Evolutionary conservation across 306 rosid species (phyloP).

Genomic region (Morella rubra): DNA sequence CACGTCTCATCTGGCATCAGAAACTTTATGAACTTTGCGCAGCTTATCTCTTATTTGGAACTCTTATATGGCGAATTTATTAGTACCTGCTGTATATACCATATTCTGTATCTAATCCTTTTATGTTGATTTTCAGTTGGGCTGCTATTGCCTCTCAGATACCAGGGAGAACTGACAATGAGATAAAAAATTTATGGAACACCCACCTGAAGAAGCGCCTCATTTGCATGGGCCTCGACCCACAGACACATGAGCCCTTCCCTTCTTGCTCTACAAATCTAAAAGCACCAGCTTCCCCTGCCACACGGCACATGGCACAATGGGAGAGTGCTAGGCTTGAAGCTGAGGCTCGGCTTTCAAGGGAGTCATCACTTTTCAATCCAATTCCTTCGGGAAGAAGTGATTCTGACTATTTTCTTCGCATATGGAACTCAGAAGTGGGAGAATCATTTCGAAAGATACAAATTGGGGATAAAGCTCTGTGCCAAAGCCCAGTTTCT

Average conservation of each 20-base stretch:
- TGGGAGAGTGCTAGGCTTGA: conserved; percentile 99
- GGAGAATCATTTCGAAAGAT: conserved; percentile 69
- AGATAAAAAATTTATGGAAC: conserved; percentile 94
- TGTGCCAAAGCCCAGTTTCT: conserved; percentile 44
- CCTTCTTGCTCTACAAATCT: conserved; percentile 27
- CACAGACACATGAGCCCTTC: conserved; percentile 71
- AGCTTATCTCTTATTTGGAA: not conserved
- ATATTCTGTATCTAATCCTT: not conserved
- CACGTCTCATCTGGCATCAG: not conserved
- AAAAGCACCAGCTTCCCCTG: conserved; percentile 34
- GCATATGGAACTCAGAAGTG: conserved; percentile 87
- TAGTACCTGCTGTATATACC: not conserved
- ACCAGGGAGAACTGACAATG: conserved; percentile 95
- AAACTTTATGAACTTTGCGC: not conserved
- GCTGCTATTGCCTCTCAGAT: conserved; percentile 90
- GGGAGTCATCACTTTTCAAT: conserved; percentile 53
- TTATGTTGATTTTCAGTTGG: conserved; percentile 60
- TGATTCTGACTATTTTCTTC: conserved; percentile 70
- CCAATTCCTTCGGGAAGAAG: conserved; percentile 19
- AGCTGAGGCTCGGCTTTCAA: conserved; percentile 93
- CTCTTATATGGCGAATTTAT: not conserved
- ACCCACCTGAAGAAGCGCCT: conserved; percentile 90
- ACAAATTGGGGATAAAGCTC: conserved; percentile 28
- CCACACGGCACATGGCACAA: conserved; percentile 91
- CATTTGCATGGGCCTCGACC: conserved; percentile 72